Base-by-base conservation (phyloP, 306 rosid genomes). In the Ochetophila trinervis region DNA sequence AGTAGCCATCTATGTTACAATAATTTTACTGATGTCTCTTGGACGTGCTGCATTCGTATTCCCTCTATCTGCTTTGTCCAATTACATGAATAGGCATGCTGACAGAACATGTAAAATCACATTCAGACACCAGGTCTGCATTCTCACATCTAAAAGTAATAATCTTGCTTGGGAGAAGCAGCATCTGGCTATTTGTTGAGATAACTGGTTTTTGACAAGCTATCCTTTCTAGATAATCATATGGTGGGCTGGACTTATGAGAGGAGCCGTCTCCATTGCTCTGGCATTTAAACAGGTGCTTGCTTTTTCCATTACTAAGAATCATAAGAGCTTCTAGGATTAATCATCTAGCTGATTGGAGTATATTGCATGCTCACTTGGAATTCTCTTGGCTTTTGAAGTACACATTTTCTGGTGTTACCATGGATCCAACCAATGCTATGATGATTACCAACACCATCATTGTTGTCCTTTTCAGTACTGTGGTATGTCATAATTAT, bases 211-310 rank as follows among this genome's bases (percentile, higher is more conserved):
- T 58, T 10, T 6, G 30, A 12, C 23, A 18, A 57, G 53, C 35
- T 11, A 23, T 24, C 53, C 53, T 27, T 17, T 76, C 30, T 70
- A 92, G 96, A 65, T 82, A 73, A 66, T 87, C 63, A 85, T 92
- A 71, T 92, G 98, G 91, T 92, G 98, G 98, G 96, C 96, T 10
- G 95, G 98, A 14, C 86, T 92, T 21, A 92, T 92, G 79, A 78
- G 96, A 64, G 98, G 96, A 60, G 98, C 96, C 18, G 96, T 92
- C 37, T 92, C 96, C 24, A 85, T 92, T 70, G 98, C 98, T 69
- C 62, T 92, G 76, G 98, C 98, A 67, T 92, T 92, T 75, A 86
- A 89, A 82, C 93, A 89, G 84, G 98, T 84, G 23, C 7, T 61
- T 44, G 21, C 37, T 21, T 57, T 27, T 0, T 53, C 22, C 50